These are phyloP conservation scores for Pythium rishiriense DNA, from an alignment of 352 stramenopile species.

Conservation along the genomic window DNA sequence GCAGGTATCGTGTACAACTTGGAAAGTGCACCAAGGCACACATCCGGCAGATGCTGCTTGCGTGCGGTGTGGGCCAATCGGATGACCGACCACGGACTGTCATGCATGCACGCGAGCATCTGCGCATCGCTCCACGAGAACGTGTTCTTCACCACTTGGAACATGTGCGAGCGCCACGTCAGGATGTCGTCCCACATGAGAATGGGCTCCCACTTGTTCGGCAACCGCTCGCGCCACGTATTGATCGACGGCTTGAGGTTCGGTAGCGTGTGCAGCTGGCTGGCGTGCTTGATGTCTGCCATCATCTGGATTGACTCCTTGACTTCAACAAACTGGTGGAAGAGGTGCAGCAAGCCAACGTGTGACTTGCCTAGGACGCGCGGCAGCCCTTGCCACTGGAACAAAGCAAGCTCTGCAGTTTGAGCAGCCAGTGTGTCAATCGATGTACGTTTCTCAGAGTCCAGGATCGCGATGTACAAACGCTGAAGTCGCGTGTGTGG, in stretches of 20 bases:
- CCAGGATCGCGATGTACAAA: conserved; percentile 88
- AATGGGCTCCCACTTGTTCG: conserved; percentile 94
- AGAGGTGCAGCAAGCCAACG: conserved; percentile 84
- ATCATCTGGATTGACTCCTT: conserved; percentile 93
- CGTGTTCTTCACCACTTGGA: conserved; percentile 88
- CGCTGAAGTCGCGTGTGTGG: conserved; percentile 79
- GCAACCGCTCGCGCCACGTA: conserved; percentile 91
- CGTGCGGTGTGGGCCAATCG: conserved; percentile 89
- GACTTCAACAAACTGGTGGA: conserved; percentile 92
- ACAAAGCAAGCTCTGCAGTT: conserved; percentile 78
- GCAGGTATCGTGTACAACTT: conserved; percentile 88
- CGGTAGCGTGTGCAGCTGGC: conserved; percentile 76
- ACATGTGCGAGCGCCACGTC: conserved; percentile 93
- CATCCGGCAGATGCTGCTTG: conserved; percentile 89
- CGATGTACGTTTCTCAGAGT: conserved; percentile 71
- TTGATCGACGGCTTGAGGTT: conserved; percentile 92
- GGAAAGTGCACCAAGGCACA: conserved; percentile 81
- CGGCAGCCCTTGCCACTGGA: conserved; percentile 89
- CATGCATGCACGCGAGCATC: conserved; percentile 89
- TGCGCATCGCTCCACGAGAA: conserved; percentile 89
- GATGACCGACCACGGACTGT: conserved; percentile 92
- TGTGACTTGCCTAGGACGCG: conserved; percentile 75
- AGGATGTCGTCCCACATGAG: conserved; percentile 93
- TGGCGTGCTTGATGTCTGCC: conserved; percentile 84
- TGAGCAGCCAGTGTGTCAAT: conserved; percentile 72